Base-by-base conservation (phyloP, 495 filamentous ascomycete genomes). In the Aspergillus saccharolyticus region DNA sequence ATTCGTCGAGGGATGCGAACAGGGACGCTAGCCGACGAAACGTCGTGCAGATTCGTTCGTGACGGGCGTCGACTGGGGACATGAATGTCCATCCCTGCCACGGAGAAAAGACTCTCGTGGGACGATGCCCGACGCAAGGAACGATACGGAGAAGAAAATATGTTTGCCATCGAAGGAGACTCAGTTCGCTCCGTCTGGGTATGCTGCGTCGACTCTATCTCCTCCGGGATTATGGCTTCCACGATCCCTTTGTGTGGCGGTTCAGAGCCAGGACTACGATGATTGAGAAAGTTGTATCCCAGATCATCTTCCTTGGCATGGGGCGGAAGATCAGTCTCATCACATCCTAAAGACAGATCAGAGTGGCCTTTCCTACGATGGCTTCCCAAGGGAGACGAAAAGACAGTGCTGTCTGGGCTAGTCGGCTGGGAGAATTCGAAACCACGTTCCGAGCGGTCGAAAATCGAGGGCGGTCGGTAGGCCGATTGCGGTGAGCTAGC, bases 401-500 rank as follows among this genome's bases (percentile, higher is more conserved):
- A 80, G 28, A 83, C 80, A 2, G 82, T 72, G 45, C 87, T 85
- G 0, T 87, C 88, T 0, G 91, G 90, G 22, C 89, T 95, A 0
- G 83, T 88, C 1, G 91, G 87, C 51, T 80, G 81, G 17, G 81
- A 91, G 61, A 76, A 83, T 49, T 84, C 81, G 19, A 74, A 66
- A 9, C 69, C 70, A 46, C 80, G 74, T 54, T 85, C 79, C 19
- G 76, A 68, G 7, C 83, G 78, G 63, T 97, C 92, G 63, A 96
- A 96, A 45, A 96, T 74, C 0, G 83, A 87, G 8, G 89, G 88
- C 19, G 84, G 84, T 15, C 85, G 81, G 65, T 85, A 86, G 16
- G 79, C 84, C 2, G 90, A 93, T 21, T 80, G 80, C 4, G 93
- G 92, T 2, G 92, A 96, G 65, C 84, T 91, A 4, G 91, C 84